Percentiles rank a stretch among this genome's conserved stretches.
phyloP scores from a whole-genome alignment of 2,329 filamentous ascomycete genomes.

The Neurospora sp. region DNA sequence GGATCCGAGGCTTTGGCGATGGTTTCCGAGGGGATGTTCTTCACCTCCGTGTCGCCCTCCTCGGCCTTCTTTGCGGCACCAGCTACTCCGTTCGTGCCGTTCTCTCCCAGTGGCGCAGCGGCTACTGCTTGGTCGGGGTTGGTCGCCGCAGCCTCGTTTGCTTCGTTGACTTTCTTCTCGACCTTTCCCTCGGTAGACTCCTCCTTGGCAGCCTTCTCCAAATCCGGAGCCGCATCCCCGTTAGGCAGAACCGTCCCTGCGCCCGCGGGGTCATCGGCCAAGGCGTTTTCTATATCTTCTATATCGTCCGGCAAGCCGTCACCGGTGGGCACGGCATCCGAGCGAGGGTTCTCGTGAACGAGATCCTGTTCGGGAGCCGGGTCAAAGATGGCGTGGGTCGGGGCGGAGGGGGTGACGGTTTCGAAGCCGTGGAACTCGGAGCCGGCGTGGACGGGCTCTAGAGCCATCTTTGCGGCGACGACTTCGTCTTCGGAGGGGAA shows the following conservation, averaged over 20 bases:
- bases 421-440: not conserved
- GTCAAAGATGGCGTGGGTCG: not conserved
- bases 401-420: not conserved
- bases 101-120: not conserved
- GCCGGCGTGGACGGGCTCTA: not conserved
- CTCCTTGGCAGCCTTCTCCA: not conserved
- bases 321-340: not conserved
- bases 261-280: not conserved
- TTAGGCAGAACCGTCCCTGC: not conserved
- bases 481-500: not conserved
- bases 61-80: not conserved
- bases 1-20: not conserved
- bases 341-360: not conserved
- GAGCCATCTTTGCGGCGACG: not conserved
- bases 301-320: not conserved
- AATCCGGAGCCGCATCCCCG: not conserved
- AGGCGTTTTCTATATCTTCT: not conserved
- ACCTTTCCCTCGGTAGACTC: not conserved
- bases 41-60: not conserved
- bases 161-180: not conserved
- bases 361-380: not conserved
- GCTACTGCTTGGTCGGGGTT: not conserved
- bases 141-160: not conserved
- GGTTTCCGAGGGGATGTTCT: not conserved
- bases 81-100: not conserved